These are phyloP conservation scores for Leccinum pachyderme DNA, from an alignment of 1,284 basidiomycete species.

Conservation along the genomic window DNA sequence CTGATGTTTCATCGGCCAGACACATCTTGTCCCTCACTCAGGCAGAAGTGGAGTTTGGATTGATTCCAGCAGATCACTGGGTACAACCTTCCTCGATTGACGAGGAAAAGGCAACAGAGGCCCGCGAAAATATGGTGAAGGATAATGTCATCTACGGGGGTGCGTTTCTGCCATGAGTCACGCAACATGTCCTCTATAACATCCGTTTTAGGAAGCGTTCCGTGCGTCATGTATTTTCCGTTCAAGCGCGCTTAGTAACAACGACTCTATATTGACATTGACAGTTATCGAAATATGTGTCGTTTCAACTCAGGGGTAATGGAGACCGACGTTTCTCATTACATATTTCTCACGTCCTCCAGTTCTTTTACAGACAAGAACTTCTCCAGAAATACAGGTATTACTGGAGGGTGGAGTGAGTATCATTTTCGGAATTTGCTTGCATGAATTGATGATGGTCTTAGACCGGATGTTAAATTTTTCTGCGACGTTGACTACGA, in stretches of 20 bases:
- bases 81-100: constrained; percentile 83
- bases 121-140: constrained; percentile 76
- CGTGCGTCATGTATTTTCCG: constrained; percentile 42
- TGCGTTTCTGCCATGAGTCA: constrained; percentile 26
- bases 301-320: constrained; percentile 88
- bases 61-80: constrained; percentile 84
- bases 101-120: constrained; percentile 69
- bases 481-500: constrained; percentile 88
- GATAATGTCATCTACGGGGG: constrained; percentile 88
- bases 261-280: not conserved
- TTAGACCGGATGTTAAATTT: constrained; percentile 79
- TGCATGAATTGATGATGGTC: not conserved
- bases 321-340: constrained; percentile 25
- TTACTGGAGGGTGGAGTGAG: constrained; percentile 85
- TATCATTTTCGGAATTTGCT: constrained; percentile 1
- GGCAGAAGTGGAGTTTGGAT: constrained; percentile 73
- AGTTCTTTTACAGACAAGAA: constrained; percentile 88
- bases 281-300: constrained; percentile 86
- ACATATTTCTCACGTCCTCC: constrained; percentile 6
- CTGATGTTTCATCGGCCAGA: constrained; percentile 36
- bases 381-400: constrained; percentile 82
- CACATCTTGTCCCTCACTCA: constrained; percentile 66
- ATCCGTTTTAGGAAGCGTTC: constrained; percentile 53
- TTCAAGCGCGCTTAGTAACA: constrained; percentile 5
- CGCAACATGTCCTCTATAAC: not conserved